These are phyloP conservation scores for Blastosporella zonata DNA, from an alignment of 1,284 basidiomycete genomes.

Conservation along the genomic window DNA sequence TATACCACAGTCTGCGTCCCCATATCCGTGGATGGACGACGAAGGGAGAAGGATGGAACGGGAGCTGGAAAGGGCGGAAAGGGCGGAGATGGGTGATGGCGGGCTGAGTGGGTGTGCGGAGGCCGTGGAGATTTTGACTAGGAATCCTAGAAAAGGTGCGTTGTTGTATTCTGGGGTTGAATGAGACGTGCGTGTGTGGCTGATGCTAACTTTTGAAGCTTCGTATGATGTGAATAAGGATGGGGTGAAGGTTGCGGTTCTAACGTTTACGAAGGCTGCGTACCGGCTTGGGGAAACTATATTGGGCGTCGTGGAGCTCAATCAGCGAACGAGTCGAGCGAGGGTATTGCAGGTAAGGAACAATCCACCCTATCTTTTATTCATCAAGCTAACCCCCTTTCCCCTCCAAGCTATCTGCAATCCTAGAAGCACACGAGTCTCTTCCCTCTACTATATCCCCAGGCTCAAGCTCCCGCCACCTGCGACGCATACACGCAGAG, in stretches of 20 bases:
- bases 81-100: conserved; percentile 36
- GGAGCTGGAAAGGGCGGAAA: conserved; percentile 32
- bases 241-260: conserved; percentile 78
- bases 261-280: conserved; percentile 89
- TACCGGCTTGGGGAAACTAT: conserved; percentile 90
- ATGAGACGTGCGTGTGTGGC: too few relatives aligned
- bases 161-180: conserved; percentile 2
- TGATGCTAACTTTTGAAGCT: conserved; percentile 41
- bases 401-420: conserved; percentile 66
- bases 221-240: conserved; percentile 94
- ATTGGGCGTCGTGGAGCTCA: conserved; percentile 83
- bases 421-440: conserved; percentile 81
- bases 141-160: conserved; percentile 84
- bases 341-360: conserved; percentile 69
- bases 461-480: conserved; percentile 38
- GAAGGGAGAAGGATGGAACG: conserved; percentile 29
- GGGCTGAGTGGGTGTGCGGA: conserved; percentile 74
- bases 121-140: conserved; percentile 86
- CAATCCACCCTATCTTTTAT: neutral
- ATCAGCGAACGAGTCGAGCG: conserved; percentile 56
- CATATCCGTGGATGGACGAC: conserved; percentile 22
- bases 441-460: conserved; percentile 59
- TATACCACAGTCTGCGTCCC: conserved; percentile 17
- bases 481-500: conserved; percentile 78
- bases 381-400: conserved; percentile 1